Conservation (phyloP, 2,329 filamentous ascomycete genomes). For the Didymella exigua region DNA sequence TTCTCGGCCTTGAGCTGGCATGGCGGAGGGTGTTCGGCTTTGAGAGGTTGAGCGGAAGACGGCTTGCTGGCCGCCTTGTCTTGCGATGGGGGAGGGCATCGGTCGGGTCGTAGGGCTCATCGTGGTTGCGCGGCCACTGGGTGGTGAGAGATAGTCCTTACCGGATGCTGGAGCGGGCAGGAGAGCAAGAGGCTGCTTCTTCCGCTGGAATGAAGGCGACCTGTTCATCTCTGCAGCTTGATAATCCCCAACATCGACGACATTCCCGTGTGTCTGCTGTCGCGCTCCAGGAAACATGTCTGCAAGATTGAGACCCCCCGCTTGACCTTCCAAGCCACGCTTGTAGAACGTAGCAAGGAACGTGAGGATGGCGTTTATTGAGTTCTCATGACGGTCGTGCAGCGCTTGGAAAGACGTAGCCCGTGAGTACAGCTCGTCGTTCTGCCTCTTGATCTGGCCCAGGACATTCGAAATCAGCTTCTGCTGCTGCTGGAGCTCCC, state of each 20-base stretch:
- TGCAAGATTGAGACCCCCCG: conserved; percentile 74
- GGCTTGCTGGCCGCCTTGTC: conserved; percentile 27
- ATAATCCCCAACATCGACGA: conserved; percentile 67
- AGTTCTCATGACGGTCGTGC: conserved; percentile 96
- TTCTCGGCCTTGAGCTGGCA: conserved; percentile 17
- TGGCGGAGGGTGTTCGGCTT: conserved; percentile 21
- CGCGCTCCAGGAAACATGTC: conserved; percentile 80
- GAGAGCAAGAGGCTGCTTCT: conserved; percentile 46
- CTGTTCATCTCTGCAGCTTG: conserved; percentile 45
- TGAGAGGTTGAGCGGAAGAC: conserved; percentile 33
- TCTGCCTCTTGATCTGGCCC: conserved; percentile 78
- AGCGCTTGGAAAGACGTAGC: conserved; percentile 87
- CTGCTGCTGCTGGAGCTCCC: conserved; percentile 84
- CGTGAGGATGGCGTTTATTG: conserved; percentile 97
- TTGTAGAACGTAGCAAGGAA: conserved; percentile 97
- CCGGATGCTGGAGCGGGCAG: conserved; percentile 40
- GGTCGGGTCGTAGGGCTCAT: conserved; percentile 39
- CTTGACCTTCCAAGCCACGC: conserved; percentile 85
- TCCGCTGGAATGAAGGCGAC: conserved; percentile 46
- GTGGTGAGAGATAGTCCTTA: conserved; percentile 34
- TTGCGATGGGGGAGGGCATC: conserved; percentile 32
- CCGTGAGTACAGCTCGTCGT: conserved; percentile 85
- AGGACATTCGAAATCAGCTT: conserved; percentile 84
- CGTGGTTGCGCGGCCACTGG: conserved; percentile 37
- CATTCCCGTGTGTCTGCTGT: conserved; percentile 60